phyloP scores from a whole-genome alignment of 2,329 filamentous ascomycete species.

The Penicillium hesseltinei region DNA sequence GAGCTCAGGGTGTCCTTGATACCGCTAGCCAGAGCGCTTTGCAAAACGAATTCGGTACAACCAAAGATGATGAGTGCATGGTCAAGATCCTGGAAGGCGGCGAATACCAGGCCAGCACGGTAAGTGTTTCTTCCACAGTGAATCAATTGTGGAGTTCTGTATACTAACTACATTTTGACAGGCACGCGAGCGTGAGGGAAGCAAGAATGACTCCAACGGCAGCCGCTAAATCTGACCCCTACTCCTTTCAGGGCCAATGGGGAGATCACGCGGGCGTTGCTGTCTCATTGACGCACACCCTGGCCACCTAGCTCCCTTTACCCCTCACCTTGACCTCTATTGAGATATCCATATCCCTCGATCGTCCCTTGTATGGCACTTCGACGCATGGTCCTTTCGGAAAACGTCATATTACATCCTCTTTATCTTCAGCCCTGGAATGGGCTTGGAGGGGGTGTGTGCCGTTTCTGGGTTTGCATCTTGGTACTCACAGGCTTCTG shows the following conservation, averaged over 20 bases:
- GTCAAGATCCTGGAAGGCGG: conserved; percentile 78
- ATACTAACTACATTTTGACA: conserved; percentile 16
- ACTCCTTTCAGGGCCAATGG: not conserved
- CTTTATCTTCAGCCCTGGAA: not conserved
- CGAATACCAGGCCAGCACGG: conserved; percentile 60
- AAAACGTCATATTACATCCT: not conserved
- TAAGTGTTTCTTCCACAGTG: conserved; percentile 39
- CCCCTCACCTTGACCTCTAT: conserved; percentile 1
- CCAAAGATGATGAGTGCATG: conserved; percentile 75
- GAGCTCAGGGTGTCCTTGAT: conserved; percentile 76
- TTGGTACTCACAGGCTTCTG: conserved; percentile 21
- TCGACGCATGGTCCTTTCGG: not conserved
- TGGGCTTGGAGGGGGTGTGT: not conserved
- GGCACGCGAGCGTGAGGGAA: conserved; percentile 32
- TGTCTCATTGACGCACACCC: not conserved
- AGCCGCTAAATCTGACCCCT: conserved; percentile 19
- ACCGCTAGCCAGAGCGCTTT: conserved; percentile 70
- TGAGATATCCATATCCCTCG: conserved; percentile 6
- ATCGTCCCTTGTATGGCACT: conserved; percentile 4
- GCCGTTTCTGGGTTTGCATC: conserved; percentile 17
- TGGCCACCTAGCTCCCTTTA: not conserved
- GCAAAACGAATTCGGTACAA: conserved; percentile 83
- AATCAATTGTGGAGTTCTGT: not conserved
- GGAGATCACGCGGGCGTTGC: not conserved
- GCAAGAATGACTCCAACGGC: conserved; percentile 31